Percentiles rank a stretch among this genome's conserved stretches.
phyloP scores from a whole-genome alignment of 768 basidiomycete genomes.

The Tricholoma saponaceum region DNA sequence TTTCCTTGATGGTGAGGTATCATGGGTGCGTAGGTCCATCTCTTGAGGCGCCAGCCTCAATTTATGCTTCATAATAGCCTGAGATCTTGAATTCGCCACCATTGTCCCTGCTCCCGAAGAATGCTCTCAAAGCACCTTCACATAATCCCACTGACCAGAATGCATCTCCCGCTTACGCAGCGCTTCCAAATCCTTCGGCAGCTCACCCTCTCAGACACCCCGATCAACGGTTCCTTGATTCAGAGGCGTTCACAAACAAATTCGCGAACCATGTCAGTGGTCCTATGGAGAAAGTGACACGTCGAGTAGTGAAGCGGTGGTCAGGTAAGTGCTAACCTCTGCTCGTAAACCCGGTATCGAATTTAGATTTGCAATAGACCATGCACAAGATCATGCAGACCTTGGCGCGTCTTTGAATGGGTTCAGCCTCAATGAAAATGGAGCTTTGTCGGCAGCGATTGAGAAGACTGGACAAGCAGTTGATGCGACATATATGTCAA shows the following conservation, averaged over 20 bases:
- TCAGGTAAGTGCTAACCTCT: constrained; percentile 52
- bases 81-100: constrained; percentile 95
- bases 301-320: constrained; percentile 92
- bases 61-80: constrained; percentile 42
- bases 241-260: constrained; percentile 93
- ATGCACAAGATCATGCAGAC: constrained; percentile 84
- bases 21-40: constrained; percentile 64
- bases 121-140: constrained; percentile 91
- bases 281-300: constrained; percentile 95
- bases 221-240: constrained; percentile 94
- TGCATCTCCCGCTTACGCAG: constrained; percentile 70
- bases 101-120: constrained; percentile 88
- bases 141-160: constrained; percentile 87
- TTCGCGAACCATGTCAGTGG: constrained; percentile 90
- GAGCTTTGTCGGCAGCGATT: constrained; percentile 71
- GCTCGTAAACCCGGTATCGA: constrained; percentile 3
- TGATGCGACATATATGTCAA: constrained; percentile 91
- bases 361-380: constrained; percentile 41
- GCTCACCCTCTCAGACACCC: constrained; percentile 87
- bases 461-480: constrained; percentile 98
- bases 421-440: constrained; percentile 84
- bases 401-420: constrained; percentile 91
- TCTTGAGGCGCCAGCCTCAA: background rate
- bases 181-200: constrained; percentile 85
- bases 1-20: constrained; percentile 93